phyloP scores from a whole-genome alignment of 176 grass and related monocot species.

The Lolium rigidum region DNA sequence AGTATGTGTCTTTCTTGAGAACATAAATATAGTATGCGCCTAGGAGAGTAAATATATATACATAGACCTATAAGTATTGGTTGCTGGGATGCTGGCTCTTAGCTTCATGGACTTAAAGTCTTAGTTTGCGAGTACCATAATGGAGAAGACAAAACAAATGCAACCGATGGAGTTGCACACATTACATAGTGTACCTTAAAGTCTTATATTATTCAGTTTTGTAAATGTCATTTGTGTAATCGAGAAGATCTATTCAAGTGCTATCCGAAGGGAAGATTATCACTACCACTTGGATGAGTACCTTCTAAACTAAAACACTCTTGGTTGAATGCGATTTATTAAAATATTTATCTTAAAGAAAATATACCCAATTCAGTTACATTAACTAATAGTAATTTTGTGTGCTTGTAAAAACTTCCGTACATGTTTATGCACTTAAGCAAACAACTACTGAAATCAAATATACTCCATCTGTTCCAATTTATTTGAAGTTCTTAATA shows the following conservation, averaged over 20 bases:
- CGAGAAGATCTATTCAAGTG: conserved; percentile 22
- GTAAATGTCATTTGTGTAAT: not conserved
- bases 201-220: conserved; percentile 34
- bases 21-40: conserved; percentile 26
- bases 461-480: not conserved
- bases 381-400: no score
- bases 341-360: no score
- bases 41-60: conserved; percentile 33
- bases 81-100: conserved; percentile 18
- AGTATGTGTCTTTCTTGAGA: conserved; percentile 38
- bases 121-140: not conserved
- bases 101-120: not conserved
- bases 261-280: conserved; percentile 13
- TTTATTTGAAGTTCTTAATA: no score
- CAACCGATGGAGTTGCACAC: not conserved
- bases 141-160: not conserved
- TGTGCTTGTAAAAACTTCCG: no score
- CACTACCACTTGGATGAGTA: conserved; percentile 24
- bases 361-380: no score
- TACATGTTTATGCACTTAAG: not conserved
- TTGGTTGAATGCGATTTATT: not conserved
- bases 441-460: not conserved
- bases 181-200: conserved; percentile 40
- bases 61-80: conserved; percentile 31
- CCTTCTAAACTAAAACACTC: not conserved